phyloP scores from a whole-genome alignment of 495 filamentous ascomycete genomes.

The Aspergillus kassunensis region DNA sequence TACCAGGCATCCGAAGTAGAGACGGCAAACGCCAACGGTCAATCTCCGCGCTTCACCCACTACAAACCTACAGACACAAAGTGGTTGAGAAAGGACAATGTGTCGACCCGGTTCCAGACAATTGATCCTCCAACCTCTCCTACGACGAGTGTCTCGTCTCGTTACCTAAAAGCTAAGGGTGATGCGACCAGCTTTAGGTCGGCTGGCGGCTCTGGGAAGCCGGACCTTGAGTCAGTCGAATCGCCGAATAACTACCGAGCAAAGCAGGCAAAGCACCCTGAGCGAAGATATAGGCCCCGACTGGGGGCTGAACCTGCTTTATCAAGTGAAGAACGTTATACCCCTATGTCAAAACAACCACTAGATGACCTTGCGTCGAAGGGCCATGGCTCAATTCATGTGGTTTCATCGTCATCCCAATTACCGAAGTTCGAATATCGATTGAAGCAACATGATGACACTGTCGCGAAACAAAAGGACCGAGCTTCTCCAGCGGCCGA shows the following conservation, averaged over 20 bases:
- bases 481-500: background rate
- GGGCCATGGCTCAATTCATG: constrained; percentile 26
- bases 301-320: background rate
- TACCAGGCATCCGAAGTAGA: background rate
- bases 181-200: constrained; percentile 4
- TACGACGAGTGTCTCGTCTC: constrained; percentile 23
- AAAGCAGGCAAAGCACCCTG: background rate
- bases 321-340: background rate
- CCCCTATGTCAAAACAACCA: background rate
- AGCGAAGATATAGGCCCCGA: background rate
- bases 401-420: constrained; percentile 41
- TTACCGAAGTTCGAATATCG: constrained; percentile 46
- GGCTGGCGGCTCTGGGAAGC: background rate
- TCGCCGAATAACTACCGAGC: background rate
- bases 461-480: background rate
- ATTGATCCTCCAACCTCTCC: constrained; percentile 44
- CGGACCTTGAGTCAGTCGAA: background rate
- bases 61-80: constrained; percentile 11
- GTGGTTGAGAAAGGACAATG: constrained; percentile 41
- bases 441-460: constrained; percentile 15
- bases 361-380: background rate
- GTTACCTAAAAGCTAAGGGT: constrained; percentile 16
- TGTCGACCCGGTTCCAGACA: constrained; percentile 27
- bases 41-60: background rate
- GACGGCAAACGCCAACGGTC: background rate